phyloP scores from a whole-genome alignment of 1,284 basidiomycete genomes.

The Cutaneotrichosporon spelunceum region DNA sequence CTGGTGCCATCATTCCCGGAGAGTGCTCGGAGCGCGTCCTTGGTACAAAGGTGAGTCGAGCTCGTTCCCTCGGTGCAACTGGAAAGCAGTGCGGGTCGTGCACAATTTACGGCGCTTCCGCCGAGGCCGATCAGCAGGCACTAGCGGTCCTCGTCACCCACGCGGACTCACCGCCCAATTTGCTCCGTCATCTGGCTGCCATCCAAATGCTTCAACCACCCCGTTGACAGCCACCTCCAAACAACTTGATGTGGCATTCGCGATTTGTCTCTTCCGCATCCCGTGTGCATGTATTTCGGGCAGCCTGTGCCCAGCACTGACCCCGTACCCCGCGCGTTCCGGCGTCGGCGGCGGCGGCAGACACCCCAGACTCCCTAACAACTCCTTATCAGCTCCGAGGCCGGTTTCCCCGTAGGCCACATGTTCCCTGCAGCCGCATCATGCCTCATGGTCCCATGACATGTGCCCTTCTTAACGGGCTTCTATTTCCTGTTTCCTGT shows the following conservation, averaged over 20 bases:
- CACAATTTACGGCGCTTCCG: background rate
- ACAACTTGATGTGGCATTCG: background rate
- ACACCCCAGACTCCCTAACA: background rate
- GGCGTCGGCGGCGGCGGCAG: background rate
- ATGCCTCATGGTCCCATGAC: background rate
- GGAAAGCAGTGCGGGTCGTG: background rate
- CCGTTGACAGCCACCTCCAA: background rate
- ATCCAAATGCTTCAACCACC: background rate
- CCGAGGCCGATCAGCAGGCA: constrained; percentile 11
- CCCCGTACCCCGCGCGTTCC: constrained; percentile 4
- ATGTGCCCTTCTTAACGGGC: background rate
- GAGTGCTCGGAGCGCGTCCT: constrained; percentile 66
- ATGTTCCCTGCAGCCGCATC: background rate
- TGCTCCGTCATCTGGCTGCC: background rate
- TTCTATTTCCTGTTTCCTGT: background rate
- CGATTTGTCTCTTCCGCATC: background rate
- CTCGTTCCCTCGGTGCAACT: background rate
- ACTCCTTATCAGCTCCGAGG: background rate
- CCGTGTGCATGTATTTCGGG: background rate
- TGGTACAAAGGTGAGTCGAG: constrained; percentile 72
- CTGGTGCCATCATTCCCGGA: constrained; percentile 69
- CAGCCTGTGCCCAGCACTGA: background rate
- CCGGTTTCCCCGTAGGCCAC: background rate
- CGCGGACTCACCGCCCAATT: background rate
- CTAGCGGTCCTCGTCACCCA: constrained; percentile 1